A percentile compares a stretch with the other conserved stretches of the same genome.
phyloP scores from a whole-genome alignment of 495 filamentous ascomycete genomes.

The Pyrenula massariospora region DNA sequence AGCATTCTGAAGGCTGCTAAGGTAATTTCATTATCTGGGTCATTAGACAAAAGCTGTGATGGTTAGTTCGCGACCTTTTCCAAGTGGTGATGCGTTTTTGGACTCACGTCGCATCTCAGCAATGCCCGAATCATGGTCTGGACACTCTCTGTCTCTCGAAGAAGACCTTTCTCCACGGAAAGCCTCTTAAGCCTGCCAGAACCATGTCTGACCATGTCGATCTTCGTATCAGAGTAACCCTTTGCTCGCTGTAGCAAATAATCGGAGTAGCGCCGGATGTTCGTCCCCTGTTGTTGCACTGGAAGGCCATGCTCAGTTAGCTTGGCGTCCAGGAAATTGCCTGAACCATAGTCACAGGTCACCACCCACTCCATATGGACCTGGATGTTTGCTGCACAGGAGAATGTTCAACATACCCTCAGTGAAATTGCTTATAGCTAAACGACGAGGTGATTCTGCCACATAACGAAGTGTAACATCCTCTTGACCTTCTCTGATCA shows the following conservation, averaged over 20 bases:
- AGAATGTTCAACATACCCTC: conserved; percentile 53
- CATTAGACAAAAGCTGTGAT: conserved; percentile 64
- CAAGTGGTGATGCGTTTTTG: neutral
- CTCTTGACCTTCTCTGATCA: conserved; percentile 90
- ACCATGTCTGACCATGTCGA: conserved; percentile 80
- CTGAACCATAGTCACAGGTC: neutral
- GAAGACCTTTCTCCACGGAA: conserved; percentile 81
- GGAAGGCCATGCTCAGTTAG: conserved; percentile 10
- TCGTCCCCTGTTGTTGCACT: conserved; percentile 93
- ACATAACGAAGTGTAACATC: conserved; percentile 83
- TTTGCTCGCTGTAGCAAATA: conserved; percentile 76
- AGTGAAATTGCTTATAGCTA: conserved; percentile 82
- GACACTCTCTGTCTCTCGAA: conserved; percentile 85
- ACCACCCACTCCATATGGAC: neutral
- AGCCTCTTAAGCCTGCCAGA: conserved; percentile 75
- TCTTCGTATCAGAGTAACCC: conserved; percentile 70
- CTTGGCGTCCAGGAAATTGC: conserved; percentile 6
- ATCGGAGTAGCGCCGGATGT: conserved; percentile 82
- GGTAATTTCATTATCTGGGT: conserved; percentile 95
- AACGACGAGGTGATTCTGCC: conserved; percentile 66
- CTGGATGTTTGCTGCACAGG: neutral
- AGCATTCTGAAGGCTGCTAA: conserved; percentile 90
- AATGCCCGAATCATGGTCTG: conserved; percentile 80
- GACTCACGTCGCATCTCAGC: conserved; percentile 76
- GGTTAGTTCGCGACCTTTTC: conserved; percentile 13